Evolutionary conservation across 768 basidiomycete genomes (phyloP).

Genomic region (Hydnomerulius pinastri): DNA sequence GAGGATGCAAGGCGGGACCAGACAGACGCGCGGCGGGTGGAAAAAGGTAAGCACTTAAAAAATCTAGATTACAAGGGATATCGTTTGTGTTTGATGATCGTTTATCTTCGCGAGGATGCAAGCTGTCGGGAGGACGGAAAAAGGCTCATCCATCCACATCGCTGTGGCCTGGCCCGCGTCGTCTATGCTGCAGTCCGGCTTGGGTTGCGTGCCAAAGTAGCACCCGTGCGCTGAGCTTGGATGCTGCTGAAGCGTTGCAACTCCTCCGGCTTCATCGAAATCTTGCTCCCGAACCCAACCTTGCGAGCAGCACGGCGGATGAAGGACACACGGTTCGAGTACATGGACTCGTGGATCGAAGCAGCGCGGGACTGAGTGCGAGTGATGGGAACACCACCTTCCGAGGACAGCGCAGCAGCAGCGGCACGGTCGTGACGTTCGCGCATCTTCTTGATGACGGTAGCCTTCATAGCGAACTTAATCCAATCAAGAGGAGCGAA

Average conservation of each 20-base stretch:
- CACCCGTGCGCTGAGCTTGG: conserved; percentile 79
- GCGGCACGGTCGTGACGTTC: conserved; percentile 52
- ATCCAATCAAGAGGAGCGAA: conserved; percentile 94
- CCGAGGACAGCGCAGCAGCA: conserved; percentile 35
- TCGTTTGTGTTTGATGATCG: conserved; percentile 26
- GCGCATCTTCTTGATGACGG: conserved; percentile 84
- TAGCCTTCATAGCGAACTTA: conserved; percentile 96
- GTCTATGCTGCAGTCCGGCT: conserved; percentile 56
- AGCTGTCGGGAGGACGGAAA: conserved; percentile 21
- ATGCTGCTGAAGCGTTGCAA: conserved; percentile 84
- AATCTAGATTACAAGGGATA: conserved; percentile 37
- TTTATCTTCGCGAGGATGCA: conserved; percentile 7
- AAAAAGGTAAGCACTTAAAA: conserved; percentile 20
- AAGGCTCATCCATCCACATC: conserved; percentile 23
- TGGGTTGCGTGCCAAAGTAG: conserved; percentile 76
- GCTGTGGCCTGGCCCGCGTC: neutral
- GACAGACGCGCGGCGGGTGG: conserved; percentile 11
- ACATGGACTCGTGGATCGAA: conserved; percentile 87
- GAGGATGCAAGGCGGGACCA: conserved; percentile 20
- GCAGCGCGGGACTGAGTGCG: conserved; percentile 90
- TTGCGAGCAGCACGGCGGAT: conserved; percentile 85
- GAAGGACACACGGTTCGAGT: conserved; percentile 95
- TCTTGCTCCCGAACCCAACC: conserved; percentile 84
- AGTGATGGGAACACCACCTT: conserved; percentile 63
- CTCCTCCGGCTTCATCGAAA: conserved; percentile 83